These are phyloP conservation scores for Podospora appendiculata DNA, from an alignment of 495 filamentous ascomycete genomes.

Conservation along the genomic window DNA sequence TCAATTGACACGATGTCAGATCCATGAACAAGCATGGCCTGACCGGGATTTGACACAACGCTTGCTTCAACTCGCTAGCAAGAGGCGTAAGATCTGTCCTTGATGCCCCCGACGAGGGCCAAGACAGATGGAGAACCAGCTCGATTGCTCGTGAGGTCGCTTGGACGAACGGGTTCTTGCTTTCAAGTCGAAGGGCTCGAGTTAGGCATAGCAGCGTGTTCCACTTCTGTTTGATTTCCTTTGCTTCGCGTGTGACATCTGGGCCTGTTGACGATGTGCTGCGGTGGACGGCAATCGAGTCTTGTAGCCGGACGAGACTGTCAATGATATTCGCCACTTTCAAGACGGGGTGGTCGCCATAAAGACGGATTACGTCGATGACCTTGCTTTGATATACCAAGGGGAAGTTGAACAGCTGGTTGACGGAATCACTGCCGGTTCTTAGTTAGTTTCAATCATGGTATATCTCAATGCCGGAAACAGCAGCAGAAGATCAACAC, in stretches of 20 bases:
- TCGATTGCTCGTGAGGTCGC: background rate
- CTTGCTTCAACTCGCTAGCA: background rate
- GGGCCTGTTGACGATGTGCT: background rate
- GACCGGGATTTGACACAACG: background rate
- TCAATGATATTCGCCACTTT: background rate
- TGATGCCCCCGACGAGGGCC: background rate
- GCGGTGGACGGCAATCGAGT: background rate
- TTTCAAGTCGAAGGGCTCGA: background rate
- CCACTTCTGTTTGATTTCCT: background rate
- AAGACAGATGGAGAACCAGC: background rate
- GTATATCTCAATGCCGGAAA: background rate
- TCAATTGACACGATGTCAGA: background rate
- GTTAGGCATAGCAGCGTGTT: background rate
- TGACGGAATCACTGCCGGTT: background rate
- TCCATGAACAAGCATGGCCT: background rate
- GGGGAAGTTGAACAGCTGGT: background rate
- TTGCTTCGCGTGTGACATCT: background rate
- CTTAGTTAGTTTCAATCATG: background rate
- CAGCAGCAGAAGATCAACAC: background rate
- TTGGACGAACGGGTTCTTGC: background rate
- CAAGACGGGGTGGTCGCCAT: background rate
- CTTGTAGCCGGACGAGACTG: background rate
- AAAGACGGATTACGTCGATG: background rate
- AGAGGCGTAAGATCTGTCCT: background rate
- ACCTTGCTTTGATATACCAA: background rate